Percentiles rank a stretch among this genome's conserved stretches.
phyloP scores from a whole-genome alignment of 2,329 filamentous ascomycete genomes.

The Neofusicoccum laricinum region DNA sequence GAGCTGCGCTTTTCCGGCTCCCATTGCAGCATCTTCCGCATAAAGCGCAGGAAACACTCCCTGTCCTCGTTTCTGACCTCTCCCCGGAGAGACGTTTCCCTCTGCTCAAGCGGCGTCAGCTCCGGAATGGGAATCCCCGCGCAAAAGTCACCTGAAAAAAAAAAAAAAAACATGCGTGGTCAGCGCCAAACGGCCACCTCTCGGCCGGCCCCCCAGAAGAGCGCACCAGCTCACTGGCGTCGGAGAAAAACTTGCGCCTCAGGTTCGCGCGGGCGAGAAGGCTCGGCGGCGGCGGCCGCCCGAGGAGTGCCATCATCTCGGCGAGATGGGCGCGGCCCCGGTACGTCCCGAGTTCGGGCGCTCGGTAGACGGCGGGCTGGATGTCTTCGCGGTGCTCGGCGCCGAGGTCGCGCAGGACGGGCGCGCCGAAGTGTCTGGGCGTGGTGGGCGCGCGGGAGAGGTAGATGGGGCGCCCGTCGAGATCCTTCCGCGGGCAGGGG shows the following conservation, averaged over 20 bases:
- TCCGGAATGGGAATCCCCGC: constrained; percentile 18
- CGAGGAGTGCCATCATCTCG: constrained; percentile 25
- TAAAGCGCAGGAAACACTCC: constrained; percentile 29
- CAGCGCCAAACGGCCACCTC: too few species aligned
- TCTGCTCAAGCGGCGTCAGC: constrained; percentile 15
- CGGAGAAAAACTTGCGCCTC: constrained; percentile 21
- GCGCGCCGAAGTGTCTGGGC: constrained; percentile 31
- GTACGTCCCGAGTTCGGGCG: constrained; percentile 32
- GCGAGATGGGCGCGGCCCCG: constrained; percentile 27
- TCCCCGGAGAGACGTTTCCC: constrained; percentile 23
- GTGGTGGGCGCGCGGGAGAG: constrained; percentile 32
- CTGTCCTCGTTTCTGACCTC: constrained; percentile 27
- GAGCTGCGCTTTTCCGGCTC: constrained; percentile 30
- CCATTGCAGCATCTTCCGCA: constrained; percentile 37
- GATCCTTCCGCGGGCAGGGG: constrained; percentile 38
- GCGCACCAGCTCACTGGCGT: constrained; percentile 18
- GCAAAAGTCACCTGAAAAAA: not conserved
- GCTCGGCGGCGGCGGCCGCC: constrained; percentile 22
- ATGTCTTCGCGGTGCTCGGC: constrained; percentile 27
- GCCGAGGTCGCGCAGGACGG: constrained; percentile 26
- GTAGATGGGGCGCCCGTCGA: constrained; percentile 34
- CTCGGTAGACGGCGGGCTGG: constrained; percentile 37
- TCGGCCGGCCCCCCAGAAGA: too few species aligned
- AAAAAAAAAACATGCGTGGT: too few species aligned
- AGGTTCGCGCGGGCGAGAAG: constrained; percentile 18